Base-by-base conservation (phyloP, 768 basidiomycete genomes). In the Pleurotus citrinopileatus region DNA sequence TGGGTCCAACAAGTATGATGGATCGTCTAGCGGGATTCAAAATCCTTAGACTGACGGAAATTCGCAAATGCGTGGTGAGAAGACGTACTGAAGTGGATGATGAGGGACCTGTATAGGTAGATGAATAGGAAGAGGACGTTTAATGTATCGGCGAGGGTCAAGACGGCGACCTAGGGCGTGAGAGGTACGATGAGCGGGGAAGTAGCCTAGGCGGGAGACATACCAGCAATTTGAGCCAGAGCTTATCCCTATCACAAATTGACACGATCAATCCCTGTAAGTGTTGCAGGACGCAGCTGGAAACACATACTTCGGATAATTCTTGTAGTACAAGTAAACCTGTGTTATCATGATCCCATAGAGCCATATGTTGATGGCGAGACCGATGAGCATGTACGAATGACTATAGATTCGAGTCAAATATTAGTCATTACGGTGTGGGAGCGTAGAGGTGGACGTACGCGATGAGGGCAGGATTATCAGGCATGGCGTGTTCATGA, bases 341-440 rank as follows among this genome's bases (percentile, higher is more conserved):
- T 83, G 74, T 0, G 71, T 72, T 43, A 76, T 71, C 73, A 78
- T 78, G 40, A 80, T 74, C 1, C 78, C 79, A 55, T 76, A 78
- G 8, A 80, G 67, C 12, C 78, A 51, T 19, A 78, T 61, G 55
- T 79, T 80, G 63, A 80, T 60, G 12, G 71, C 60, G 52, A 73
- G 69, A n/a, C 77, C 78, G 40, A 80, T 72, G 58, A 79, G 68
- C 64, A 79, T 76, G 10, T 76, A 76, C 23, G 77, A 76, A 60
- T 77, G 76, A 3, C 80, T 81, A 43, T 15, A 43, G 8, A n/a
- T n/a, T n/a, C n/a, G n/a, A n/a, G n/a, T 25, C 19, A 7, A 19
- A 36, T 25, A 54, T 29, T 25, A 26, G 57, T 22, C n/a, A 44
- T 25, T 25, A 53, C n/a, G n/a, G n/a, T n/a, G n/a, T n/a, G n/a